Conservation (phyloP, 805 yeast genomes). For the Nakazawaea ernobii region DNA sequence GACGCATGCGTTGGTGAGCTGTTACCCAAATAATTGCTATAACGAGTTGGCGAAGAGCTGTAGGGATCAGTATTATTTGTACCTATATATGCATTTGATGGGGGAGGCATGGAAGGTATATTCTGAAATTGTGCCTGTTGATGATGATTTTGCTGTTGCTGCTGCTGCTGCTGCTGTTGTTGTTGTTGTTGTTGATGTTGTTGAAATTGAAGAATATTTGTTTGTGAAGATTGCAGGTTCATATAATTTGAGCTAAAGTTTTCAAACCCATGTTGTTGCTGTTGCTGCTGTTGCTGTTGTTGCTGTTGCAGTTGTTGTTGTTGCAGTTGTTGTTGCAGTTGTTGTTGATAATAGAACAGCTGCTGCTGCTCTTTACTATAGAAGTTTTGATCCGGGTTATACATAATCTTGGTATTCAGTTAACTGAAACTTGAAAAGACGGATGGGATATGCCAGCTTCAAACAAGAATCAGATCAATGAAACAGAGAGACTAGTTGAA, state of each 20-base stretch:
- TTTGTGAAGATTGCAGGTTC: slow-evolving; percentile 18
- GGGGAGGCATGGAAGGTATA: slow-evolving; percentile 21
- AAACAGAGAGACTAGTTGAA: no score
- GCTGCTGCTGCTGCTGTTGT: no score
- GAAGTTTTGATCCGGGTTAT: slow-evolving; percentile 15
- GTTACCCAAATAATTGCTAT: slow-evolving; percentile 8
- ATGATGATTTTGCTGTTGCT: no score
- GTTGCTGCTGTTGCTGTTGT: slow-evolving; percentile 17
- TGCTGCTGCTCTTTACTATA: slow-evolving; percentile 19
- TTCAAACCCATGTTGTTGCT: slow-evolving; percentile 20
- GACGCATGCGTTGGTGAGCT: slow-evolving; percentile 21
- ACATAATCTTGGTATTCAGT: neutral
- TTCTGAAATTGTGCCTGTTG: slow-evolving; percentile 15
- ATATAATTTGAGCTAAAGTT: slow-evolving; percentile 16
- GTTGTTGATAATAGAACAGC: slow-evolving; percentile 25
- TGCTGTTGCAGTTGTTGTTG: slow-evolving; percentile 27
- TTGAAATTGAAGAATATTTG: slow-evolving; percentile 14
- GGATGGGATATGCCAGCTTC: no score
- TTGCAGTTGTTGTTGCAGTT: slow-evolving; percentile 26
- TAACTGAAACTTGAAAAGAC: slow-evolving; percentile 8
- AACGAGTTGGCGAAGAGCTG: slow-evolving; percentile 15
- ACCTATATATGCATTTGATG: slow-evolving; percentile 10
- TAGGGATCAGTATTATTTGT: slow-evolving; percentile 6
- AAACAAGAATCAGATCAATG: neutral
- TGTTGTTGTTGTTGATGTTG: slow-evolving; percentile 12